These are phyloP conservation scores for Beauveria brongniartii DNA, from an alignment of 2,329 filamentous ascomycete species.

Conservation along the genomic window DNA sequence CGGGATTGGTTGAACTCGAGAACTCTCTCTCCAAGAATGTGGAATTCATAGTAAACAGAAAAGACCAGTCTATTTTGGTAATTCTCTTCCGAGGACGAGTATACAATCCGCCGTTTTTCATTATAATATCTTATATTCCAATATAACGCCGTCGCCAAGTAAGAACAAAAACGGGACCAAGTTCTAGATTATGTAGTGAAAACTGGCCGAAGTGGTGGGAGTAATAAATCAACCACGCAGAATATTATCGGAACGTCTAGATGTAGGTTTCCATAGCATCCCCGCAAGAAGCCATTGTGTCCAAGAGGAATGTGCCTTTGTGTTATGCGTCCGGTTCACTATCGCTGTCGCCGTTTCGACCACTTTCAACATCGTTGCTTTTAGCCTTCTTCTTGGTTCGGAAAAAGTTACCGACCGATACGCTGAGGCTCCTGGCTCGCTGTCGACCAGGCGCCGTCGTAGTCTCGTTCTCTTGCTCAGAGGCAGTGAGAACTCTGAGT, in stretches of 20 bases:
- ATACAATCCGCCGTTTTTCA: not conserved
- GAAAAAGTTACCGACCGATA: slow-evolving; percentile 34
- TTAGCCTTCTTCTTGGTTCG: slow-evolving; percentile 21
- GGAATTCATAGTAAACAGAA: not conserved
- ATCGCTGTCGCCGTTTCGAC: not conserved
- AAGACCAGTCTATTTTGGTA: not conserved
- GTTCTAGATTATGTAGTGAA: not conserved
- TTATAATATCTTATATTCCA: not conserved
- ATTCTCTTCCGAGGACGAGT: not conserved
- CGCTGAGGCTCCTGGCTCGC: slow-evolving; percentile 33
- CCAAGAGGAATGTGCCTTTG: not conserved
- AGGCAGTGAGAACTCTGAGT: slow-evolving; percentile 15
- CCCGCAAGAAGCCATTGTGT: not conserved
- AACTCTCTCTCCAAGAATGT: not conserved
- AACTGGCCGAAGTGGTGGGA: not conserved
- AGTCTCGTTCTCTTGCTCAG: slow-evolving; percentile 11
- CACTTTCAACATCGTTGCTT: not conserved
- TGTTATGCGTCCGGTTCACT: not conserved
- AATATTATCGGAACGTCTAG: no score
- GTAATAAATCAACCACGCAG: no score
- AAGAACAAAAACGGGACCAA: not conserved
- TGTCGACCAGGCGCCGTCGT: slow-evolving; percentile 18
- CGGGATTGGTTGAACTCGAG: no score
- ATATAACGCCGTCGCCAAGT: slow-evolving; percentile 1
- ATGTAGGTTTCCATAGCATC: no score